A percentile compares a stretch with the other conserved stretches of the same genome.
Evolutionary conservation across 1,284 basidiomycete genomes (phyloP).

Genomic region (Malassezia yamatoensis): DNA sequence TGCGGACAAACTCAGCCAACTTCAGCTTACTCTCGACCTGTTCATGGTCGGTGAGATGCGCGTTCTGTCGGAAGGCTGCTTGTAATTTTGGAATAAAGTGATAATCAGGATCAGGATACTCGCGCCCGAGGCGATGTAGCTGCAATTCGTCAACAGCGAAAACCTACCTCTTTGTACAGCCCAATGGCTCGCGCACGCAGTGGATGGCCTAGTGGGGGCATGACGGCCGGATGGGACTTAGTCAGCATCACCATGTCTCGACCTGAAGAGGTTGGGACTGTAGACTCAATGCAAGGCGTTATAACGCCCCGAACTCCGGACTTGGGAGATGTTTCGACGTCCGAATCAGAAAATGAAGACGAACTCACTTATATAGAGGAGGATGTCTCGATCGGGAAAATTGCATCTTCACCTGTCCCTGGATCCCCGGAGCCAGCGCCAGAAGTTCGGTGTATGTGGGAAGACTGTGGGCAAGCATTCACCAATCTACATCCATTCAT

Average conservation of each 20-base stretch:
- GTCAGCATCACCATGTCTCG: conserved; percentile 10
- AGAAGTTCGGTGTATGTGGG: conserved; percentile 59
- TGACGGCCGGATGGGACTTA: conserved; percentile 15
- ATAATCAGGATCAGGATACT: conserved; percentile 45
- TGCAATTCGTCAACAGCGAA: neutral
- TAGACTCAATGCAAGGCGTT: neutral
- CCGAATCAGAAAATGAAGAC: conserved; percentile 27
- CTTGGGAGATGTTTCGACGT: conserved; percentile 28
- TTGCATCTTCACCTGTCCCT: conserved; percentile 1
- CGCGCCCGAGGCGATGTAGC: conserved; percentile 44
- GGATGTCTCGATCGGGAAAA: conserved; percentile 1
- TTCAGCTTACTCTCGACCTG: conserved; percentile 36
- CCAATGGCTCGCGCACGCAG: conserved; percentile 39
- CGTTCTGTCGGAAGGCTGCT: conserved; percentile 32
- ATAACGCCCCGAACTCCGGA: neutral
- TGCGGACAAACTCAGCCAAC: conserved; percentile 38
- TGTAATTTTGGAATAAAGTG: conserved; percentile 42
- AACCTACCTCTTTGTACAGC: conserved; percentile 35
- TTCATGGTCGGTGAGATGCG: conserved; percentile 36
- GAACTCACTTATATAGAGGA: conserved; percentile 9
- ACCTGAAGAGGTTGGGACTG: conserved; percentile 6
- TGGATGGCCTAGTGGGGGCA: conserved; percentile 42
- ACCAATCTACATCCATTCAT: conserved; percentile 63
- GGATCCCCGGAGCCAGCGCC: conserved; percentile 23
- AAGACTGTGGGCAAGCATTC: conserved; percentile 63